Evolutionary conservation across 345 rosid genomes (phyloP), one percentile per base, ranked within the genome.

Genomic region (Salix koriyanagi): DNA sequence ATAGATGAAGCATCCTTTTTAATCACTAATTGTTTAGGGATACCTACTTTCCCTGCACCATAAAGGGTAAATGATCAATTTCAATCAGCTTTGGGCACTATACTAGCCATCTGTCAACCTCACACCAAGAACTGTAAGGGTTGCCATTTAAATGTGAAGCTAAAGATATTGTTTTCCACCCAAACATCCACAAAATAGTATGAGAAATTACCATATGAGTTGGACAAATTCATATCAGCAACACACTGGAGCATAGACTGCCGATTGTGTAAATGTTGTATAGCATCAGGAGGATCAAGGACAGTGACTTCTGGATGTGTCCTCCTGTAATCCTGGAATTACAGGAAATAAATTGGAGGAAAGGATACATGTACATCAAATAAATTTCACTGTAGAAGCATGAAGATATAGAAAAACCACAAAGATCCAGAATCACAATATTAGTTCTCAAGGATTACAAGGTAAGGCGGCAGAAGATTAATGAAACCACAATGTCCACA

Each of bases 271-370:
- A 91, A 76, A 85, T 88, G 93, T 70, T 88, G 92, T 82, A 91
- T 91, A 26, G 93, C 93, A 87, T 88, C 92, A 23, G 92, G 96
- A 66, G 96, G 96, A 83, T 91, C 93, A 56, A 91, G 96, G 81
- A 91, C 93, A 39, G 96, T 87, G 78, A 91, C 96, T 82, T 88
- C 96, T 25, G 93, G 96, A 83, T 91, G 92, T 66, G 88, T 79
- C 71, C 25, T 82, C 76, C 93, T 70, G 76, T 89, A 91, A 26
- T 90, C 96, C 96, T 91, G 76, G 75, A 86, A 71, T 75, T 68
- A 41, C 67, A 14, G 26, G 60, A 58, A 68, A 25, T 34, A 41
- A 73, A 67, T 28, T 62, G 41, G 41, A 21, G 26, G 37, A 28
- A 36, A 44, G 48, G 46, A 13, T 50, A 67, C 6, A 60, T 10